Percentiles rank a stretch among this genome's conserved stretches.
Conservation (phyloP, 768 basidiomycete genomes). For the Tricholoma hemisulphureum region DNA sequence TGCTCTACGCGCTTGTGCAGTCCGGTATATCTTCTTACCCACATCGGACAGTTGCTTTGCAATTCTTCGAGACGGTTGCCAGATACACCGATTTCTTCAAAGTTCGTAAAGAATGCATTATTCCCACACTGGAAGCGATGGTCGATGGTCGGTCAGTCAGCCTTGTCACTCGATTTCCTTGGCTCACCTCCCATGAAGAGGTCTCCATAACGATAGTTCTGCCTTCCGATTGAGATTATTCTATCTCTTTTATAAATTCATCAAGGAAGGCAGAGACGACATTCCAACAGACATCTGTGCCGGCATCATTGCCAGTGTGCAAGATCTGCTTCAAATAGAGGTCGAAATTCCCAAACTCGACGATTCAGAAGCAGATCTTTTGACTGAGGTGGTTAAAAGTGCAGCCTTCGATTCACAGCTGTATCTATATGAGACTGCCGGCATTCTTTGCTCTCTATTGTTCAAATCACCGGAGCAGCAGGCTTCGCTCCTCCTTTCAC, state of each 20-base stretch:
- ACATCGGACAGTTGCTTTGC: conserved; percentile 79
- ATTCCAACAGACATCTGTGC: conserved; percentile 71
- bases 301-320: conserved; percentile 67
- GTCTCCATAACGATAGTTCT: conserved; percentile 76
- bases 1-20: conserved; percentile 80
- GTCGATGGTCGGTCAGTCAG: conserved; percentile 70
- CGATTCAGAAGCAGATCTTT: conserved; percentile 64
- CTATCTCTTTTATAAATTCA: conserved; percentile 92
- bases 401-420: conserved; percentile 86
- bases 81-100: conserved; percentile 97
- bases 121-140: conserved; percentile 86
- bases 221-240: conserved; percentile 75
- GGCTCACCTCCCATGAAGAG: conserved; percentile 45
- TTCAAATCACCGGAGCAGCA: conserved; percentile 67
- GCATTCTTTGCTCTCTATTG: conserved; percentile 78
- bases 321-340: conserved; percentile 75
- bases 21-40: conserved; percentile 82
- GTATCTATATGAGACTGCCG: conserved; percentile 91
- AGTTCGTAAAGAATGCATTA: conserved; percentile 83
- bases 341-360: conserved; percentile 79
- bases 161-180: neutral
- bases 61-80: conserved; percentile 91
- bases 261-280: conserved; percentile 78
- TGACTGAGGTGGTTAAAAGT: conserved; percentile 77
- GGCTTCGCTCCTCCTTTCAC: conserved; percentile 63